Conservation (phyloP, 768 basidiomycete species). For the Xerocomellus dryophilus region DNA sequence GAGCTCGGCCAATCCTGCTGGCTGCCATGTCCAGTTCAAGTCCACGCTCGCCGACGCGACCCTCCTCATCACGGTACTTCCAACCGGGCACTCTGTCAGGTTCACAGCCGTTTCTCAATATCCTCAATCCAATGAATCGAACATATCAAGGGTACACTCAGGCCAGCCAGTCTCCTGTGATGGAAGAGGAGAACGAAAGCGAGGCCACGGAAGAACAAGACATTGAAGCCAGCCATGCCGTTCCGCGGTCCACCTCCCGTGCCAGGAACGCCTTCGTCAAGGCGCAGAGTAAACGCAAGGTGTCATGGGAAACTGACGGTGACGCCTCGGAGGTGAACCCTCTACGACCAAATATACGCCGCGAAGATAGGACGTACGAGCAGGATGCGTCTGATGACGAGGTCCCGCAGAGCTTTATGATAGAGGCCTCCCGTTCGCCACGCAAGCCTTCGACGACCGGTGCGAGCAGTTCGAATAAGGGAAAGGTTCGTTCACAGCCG, state of each 20-base stretch:
- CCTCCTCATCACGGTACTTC: constrained; percentile 18
- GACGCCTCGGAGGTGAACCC: constrained; percentile 53
- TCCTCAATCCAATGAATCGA: constrained; percentile 78
- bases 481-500: constrained; percentile 46
- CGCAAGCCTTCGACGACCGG: constrained; percentile 36
- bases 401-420: constrained; percentile 82
- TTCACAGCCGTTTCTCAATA: constrained; percentile 76
- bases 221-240: constrained; percentile 59
- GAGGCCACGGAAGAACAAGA: constrained; percentile 46
- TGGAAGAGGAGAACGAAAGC: constrained; percentile 61
- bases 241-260: constrained; percentile 34
- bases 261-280: constrained; percentile 31
- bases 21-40: constrained; percentile 16
- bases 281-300: constrained; percentile 48
- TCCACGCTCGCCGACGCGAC: constrained; percentile 18
- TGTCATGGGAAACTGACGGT: constrained; percentile 55
- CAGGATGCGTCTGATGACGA: constrained; percentile 76
- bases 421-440: constrained; percentile 57
- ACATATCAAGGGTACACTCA: constrained; percentile 73
- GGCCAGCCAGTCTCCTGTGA: constrained; percentile 68
- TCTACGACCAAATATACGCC: constrained; percentile 69
- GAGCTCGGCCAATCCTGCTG: constrained; percentile 1
- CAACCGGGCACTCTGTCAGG: constrained; percentile 38
- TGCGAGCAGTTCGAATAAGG: constrained; percentile 30
- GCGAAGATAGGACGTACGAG: constrained; percentile 57